These are phyloP conservation scores for Chaetomium olivaceum DNA, from an alignment of 2,329 filamentous ascomycete genomes.

Conservation along the genomic window DNA sequence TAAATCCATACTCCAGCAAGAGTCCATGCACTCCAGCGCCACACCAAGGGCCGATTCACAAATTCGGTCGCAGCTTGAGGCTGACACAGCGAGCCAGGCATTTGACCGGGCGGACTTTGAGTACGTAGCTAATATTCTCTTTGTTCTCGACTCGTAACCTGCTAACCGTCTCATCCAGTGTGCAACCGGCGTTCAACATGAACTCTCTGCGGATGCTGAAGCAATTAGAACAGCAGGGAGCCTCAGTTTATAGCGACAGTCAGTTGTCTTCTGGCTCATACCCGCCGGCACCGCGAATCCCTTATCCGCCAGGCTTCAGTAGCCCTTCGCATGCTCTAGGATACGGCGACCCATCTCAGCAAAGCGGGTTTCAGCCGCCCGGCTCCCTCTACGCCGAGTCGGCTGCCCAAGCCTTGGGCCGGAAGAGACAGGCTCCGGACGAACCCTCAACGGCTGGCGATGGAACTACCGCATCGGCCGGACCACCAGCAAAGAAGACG, in stretches of 20 bases:
- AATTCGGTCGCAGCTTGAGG: constrained; percentile 31
- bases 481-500: constrained; percentile 25
- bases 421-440: constrained; percentile 24
- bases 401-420: constrained; percentile 25
- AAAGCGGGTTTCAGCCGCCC: constrained; percentile 17
- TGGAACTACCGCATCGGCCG: constrained; percentile 3
- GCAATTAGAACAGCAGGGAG: constrained; percentile 12
- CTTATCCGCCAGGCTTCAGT: constrained; percentile 24
- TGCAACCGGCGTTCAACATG: neutral
- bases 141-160: neutral
- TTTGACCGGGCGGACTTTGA: constrained; percentile 4
- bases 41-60: constrained; percentile 26
- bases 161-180: neutral
- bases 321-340: constrained; percentile 2
- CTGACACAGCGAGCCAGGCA: constrained; percentile 23
- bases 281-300: constrained; percentile 17
- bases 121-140: constrained; percentile 13
- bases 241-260: neutral
- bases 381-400: constrained; percentile 30
- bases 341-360: constrained; percentile 19
- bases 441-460: neutral
- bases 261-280: constrained; percentile 14
- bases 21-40: constrained; percentile 10
- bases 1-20: constrained; percentile 16
- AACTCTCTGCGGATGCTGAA: constrained; percentile 12